Evolutionary conservation across 306 rosid genomes (phyloP).

Genomic region (Lupinus albus): DNA sequence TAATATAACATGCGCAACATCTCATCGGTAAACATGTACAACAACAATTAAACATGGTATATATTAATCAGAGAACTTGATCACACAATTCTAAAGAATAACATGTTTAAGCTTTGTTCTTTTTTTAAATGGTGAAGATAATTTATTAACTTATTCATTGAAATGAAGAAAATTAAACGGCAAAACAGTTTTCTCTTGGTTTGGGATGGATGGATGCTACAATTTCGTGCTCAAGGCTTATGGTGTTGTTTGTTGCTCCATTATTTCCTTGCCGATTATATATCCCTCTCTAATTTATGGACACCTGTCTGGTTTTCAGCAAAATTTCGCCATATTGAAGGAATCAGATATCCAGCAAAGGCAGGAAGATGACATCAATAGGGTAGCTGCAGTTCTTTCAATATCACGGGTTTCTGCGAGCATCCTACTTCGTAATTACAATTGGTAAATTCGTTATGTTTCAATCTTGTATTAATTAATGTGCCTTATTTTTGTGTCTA

Average conservation of each 20-base stretch:
- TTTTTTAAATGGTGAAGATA: background rate
- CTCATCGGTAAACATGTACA: too few species aligned
- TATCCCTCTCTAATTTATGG: conserved; percentile 18
- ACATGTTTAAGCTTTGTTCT: too few species aligned
- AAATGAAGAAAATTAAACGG: background rate
- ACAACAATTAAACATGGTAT: too few species aligned
- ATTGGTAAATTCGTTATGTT: conserved; percentile 46
- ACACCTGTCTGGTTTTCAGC: conserved; percentile 52
- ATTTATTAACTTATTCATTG: background rate
- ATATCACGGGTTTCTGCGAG: conserved; percentile 60
- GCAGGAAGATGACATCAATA: conserved; percentile 62
- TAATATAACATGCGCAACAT: too few species aligned
- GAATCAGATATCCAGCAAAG: conserved; percentile 62
- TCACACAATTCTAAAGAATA: too few species aligned
- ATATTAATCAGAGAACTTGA: too few species aligned
- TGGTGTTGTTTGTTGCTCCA: background rate
- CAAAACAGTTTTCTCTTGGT: background rate
- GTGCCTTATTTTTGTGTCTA: background rate
- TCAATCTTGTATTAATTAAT: background rate
- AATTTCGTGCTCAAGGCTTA: background rate
- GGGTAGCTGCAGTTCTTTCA: conserved; percentile 64
- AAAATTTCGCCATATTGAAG: conserved; percentile 58
- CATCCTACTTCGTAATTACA: conserved; percentile 68
- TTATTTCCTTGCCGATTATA: background rate
- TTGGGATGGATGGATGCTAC: background rate